Percentiles rank a stretch among this genome's conserved stretches.
Conservation (phyloP, 139 green algal genomes). For the Closterium sp. region DNA sequence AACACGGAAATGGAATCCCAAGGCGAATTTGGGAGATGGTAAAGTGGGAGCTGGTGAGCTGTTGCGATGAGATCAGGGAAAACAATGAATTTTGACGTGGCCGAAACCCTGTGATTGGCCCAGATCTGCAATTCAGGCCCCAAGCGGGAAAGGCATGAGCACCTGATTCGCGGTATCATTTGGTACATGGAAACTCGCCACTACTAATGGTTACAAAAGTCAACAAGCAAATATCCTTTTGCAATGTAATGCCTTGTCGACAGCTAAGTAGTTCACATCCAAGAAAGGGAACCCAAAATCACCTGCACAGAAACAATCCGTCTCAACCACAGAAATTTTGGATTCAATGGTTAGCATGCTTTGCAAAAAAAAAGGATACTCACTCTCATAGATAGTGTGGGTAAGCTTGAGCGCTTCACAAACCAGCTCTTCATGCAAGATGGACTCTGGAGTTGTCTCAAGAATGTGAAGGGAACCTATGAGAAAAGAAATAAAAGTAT, state of each 20-base stretch:
- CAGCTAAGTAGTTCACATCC: background rate
- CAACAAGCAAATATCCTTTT: background rate
- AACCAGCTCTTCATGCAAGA: constrained; percentile 13
- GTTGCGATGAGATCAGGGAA: background rate
- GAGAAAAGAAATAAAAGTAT: background rate
- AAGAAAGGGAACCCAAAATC: background rate
- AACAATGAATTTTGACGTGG: background rate
- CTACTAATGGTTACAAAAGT: background rate
- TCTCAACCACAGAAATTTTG: background rate
- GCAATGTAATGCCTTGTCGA: background rate
- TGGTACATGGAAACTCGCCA: background rate
- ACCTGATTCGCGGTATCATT: too few species aligned
- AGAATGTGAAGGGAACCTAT: constrained; percentile 3
- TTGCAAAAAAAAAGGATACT: background rate
- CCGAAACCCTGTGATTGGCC: background rate
- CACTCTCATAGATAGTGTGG: constrained; percentile 20
- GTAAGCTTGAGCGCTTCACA: constrained; percentile 16
- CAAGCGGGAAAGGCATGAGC: too few species aligned
- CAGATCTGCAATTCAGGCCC: background rate
- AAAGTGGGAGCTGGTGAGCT: background rate
- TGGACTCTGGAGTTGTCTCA: background rate
- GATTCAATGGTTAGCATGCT: background rate
- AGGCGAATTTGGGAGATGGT: background rate
- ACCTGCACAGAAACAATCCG: background rate
- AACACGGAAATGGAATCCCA: background rate